Conservation (phyloP, 2,329 filamentous ascomycete genomes). For the Beauveria bassiana region DNA sequence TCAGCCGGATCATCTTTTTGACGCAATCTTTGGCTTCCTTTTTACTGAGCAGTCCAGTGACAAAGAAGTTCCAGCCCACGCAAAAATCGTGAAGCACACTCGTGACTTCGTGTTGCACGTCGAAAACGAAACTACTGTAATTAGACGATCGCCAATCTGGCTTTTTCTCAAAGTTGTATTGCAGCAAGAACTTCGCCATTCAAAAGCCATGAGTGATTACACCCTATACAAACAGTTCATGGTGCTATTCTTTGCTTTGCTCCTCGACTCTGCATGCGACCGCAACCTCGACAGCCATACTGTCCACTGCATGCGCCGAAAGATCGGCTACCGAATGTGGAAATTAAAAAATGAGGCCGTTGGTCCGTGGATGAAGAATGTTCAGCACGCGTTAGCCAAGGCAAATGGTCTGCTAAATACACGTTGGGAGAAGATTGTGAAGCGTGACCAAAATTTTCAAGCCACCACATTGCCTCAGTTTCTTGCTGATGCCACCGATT, state of each 20-base stretch:
- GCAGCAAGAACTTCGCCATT: conserved; percentile 24
- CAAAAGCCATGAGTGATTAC: neutral
- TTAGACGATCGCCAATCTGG: conserved; percentile 41
- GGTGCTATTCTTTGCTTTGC: conserved; percentile 32
- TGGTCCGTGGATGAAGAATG: conserved; percentile 11
- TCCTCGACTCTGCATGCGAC: conserved; percentile 23
- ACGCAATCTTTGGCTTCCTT: neutral
- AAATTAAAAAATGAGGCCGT: conserved; percentile 27
- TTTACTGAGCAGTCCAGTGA: neutral
- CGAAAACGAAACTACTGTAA: neutral
- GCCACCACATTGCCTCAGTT: neutral
- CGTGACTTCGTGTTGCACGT: neutral
- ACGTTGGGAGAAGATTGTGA: neutral
- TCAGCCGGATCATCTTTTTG: neutral
- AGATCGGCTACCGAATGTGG: conserved; percentile 32
- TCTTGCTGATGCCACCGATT: neutral
- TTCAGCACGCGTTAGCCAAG: neutral
- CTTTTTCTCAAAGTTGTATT: conserved; percentile 42
- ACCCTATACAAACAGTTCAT: conserved; percentile 44
- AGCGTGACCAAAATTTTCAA: neutral
- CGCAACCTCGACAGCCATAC: conserved; percentile 18
- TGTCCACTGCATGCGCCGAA: conserved; percentile 34
- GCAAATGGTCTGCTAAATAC: neutral
- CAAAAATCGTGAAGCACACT: conserved; percentile 1
- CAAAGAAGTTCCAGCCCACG: neutral